Base-by-base conservation (phyloP, 2,329 filamentous ascomycete species). In the Aspergillus sergii region DNA sequence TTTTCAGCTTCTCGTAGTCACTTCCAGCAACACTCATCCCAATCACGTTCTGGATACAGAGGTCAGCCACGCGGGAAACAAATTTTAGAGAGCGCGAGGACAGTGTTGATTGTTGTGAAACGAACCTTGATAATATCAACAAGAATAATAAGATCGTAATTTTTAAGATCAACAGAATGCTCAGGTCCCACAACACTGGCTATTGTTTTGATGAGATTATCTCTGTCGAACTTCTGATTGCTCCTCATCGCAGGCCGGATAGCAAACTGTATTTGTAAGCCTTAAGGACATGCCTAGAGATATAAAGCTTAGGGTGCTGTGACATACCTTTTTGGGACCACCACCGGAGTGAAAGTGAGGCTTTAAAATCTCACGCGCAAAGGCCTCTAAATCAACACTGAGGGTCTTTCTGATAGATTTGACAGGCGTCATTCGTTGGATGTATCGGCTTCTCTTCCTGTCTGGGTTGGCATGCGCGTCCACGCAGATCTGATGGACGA, bases 81-180 rank as follows among this genome's bases (percentile, higher is more conserved):
- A 10, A 10, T 11, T 19, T 19, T 48, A 28, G 7, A 51, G 11
- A 58, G 28, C 7, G 5, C 10, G 46, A 51, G 23, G 28, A 8
- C 14, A 51, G 19, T 19, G 14, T 55, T 57, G 11, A 5, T 12
- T 26, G 34, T 34, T 34, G 55, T 21, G 41, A 55, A 50, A 68
- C 83, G 69, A 75, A 88, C 86, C 78, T 88, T 83, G 72, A 88
- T 85, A 60, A 89, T 79, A 68, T 89, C 86, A 51, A 90, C 85
- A 43, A 89, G 73, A 64, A 90, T 87, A 55, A 88, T 77, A 46
- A 84, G 71, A 74, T 89, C 87, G 69, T 88, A 88, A 45, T 84
- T 81, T 61, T 83, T 86, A 41, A 90, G 78, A 73, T 89, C 84
- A 51, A 90, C 88, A 30, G 79, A 81, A 71, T 89, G 87, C 39